These are phyloP conservation scores for Leishmania braziliensis DNA, from an alignment of 208 protist species.

Conservation along the genomic window DNA sequence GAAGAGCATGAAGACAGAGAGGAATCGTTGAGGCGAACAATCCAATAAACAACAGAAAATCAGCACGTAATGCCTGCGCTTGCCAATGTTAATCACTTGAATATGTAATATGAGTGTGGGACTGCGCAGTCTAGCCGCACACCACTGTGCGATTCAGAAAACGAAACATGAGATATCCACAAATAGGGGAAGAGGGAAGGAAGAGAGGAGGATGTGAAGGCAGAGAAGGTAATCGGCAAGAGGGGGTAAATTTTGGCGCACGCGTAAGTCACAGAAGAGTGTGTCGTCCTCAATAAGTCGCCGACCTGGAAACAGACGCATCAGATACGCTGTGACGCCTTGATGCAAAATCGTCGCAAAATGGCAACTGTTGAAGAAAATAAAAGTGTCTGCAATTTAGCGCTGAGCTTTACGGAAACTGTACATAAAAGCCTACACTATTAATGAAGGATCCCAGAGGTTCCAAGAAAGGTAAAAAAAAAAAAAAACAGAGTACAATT, in stretches of 20 bases:
- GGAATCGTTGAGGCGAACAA: neutral
- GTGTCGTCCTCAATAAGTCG: neutral
- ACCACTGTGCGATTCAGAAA: neutral
- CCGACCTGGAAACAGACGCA: neutral
- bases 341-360: neutral
- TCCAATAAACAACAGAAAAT: conserved; percentile 18
- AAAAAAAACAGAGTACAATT: neutral
- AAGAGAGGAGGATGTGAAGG: neutral
- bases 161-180: neutral
- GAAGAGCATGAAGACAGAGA: conserved; percentile 10
- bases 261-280: neutral
- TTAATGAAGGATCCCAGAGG: neutral
- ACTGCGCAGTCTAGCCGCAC: neutral
- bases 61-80: neutral
- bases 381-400: neutral
- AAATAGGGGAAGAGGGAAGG: neutral
- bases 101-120: conserved; percentile 1
- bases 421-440: conserved; percentile 2
- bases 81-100: neutral
- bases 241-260: neutral
- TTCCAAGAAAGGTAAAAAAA: neutral
- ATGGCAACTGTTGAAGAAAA: neutral
- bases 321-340: neutral
- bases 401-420: neutral
- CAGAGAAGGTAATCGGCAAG: neutral